These are phyloP conservation scores for Spiraea crenata DNA, from an alignment of 331 rosid genomes.

Conservation along the genomic window DNA sequence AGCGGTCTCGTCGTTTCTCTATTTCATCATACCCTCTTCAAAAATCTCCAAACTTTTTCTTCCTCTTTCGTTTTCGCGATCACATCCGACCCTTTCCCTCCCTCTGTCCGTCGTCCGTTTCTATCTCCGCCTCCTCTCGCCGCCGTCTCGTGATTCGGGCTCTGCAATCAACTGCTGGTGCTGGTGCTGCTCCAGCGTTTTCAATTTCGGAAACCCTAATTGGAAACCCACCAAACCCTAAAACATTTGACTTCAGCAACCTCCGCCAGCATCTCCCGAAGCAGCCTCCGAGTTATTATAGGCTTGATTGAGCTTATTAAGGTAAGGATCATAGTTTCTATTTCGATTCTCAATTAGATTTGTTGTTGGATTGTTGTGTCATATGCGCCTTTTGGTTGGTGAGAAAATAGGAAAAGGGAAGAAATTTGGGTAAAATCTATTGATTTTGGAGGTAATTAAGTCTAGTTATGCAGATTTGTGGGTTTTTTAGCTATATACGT, in stretches of 20 bases:
- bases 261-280: constrained; percentile 13
- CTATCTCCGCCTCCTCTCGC: neutral
- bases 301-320: constrained; percentile 21
- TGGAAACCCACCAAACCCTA: constrained; percentile 22
- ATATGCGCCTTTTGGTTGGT: neutral
- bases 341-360: neutral
- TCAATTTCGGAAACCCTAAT: constrained; percentile 11
- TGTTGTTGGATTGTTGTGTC: neutral
- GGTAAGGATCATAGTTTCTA: constrained; percentile 24
- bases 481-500: neutral
- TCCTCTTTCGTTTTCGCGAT: neutral
- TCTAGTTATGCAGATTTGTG: neutral
- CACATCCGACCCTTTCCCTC: neutral
- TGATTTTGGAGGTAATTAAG: neutral
- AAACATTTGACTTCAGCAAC: constrained; percentile 4
- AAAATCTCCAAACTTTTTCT: neutral
- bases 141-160: constrained; percentile 17
- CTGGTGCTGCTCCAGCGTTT: neutral
- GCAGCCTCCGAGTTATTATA: constrained; percentile 19
- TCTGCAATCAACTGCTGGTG: neutral
- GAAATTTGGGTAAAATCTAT: neutral
- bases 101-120: neutral
- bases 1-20: neutral
- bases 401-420: neutral
- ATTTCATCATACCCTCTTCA: constrained; percentile 1